A percentile compares a stretch with the other conserved stretches of the same genome.
Conservation (phyloP, 345 rosid genomes). For the Gossypium herbaceum region DNA sequence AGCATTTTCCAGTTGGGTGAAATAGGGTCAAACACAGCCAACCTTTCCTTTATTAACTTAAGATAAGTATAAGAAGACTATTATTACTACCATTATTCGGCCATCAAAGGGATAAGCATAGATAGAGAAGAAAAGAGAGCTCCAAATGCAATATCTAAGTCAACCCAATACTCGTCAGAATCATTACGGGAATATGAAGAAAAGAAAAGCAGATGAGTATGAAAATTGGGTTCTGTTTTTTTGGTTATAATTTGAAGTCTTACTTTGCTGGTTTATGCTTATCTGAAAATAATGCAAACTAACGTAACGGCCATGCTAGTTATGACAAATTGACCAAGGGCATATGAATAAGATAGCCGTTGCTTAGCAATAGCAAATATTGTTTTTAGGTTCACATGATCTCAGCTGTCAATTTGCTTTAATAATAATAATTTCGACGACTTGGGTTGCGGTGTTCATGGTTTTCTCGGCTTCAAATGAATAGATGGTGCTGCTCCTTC, state of each 20-base stretch:
- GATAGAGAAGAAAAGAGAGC: not conserved
- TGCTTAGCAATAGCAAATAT: not conserved
- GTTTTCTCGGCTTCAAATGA: slow-evolving; percentile 10
- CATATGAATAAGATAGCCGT: not conserved
- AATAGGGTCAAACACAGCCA: not conserved
- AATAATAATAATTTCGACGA: not conserved
- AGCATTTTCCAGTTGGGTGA: not conserved
- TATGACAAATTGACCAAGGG: not conserved
- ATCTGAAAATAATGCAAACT: not conserved
- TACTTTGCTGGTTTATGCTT: not conserved
- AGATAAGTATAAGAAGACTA: not conserved
- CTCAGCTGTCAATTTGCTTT: slow-evolving; percentile 23
- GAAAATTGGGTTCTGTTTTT: not conserved
- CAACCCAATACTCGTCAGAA: not conserved
- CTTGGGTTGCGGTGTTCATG: slow-evolving; percentile 34
- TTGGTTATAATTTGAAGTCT: not conserved
- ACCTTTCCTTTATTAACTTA: not conserved
- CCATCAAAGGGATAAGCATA: not conserved
- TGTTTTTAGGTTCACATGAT: slow-evolving; percentile 26
- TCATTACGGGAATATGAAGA: not conserved
- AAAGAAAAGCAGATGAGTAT: not conserved
- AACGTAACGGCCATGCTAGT: not conserved
- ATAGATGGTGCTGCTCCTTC: not conserved
- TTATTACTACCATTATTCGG: not conserved
- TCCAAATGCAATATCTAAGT: not conserved